Evolutionary conservation across 2,329 filamentous ascomycete species (phyloP).

Genomic region (Aspergillus oerlinghausenensis): DNA sequence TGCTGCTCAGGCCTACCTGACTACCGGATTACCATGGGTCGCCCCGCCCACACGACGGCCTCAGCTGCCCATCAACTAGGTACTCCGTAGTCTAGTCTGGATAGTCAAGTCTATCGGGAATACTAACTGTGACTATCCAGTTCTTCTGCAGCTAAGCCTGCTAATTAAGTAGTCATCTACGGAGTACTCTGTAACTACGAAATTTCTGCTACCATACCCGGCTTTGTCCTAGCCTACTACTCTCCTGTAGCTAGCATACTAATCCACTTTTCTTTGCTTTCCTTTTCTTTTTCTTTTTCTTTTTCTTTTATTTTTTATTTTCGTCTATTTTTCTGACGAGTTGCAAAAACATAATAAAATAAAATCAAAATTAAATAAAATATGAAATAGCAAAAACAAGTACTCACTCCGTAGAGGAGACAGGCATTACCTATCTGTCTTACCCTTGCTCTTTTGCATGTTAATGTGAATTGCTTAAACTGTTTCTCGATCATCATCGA

Average conservation of each 20-base stretch:
- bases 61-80: background rate
- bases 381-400: slow-evolving; percentile 3
- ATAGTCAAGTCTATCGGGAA: background rate
- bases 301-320: slow-evolving; percentile 1
- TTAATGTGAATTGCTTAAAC: background rate
- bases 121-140: background rate
- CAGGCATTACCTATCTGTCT: too few relatives aligned
- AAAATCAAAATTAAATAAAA: background rate
- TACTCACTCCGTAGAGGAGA: background rate
- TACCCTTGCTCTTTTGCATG: background rate
- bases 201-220: slow-evolving; percentile 6
- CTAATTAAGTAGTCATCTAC: background rate
- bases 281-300: slow-evolving; percentile 6
- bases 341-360: slow-evolving; percentile 1
- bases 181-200: slow-evolving; percentile 6
- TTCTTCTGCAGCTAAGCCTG: slow-evolving; percentile 1
- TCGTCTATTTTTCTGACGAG: background rate
- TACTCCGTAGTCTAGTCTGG: background rate
- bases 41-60: background rate
- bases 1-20: slow-evolving; percentile 13
- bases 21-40: background rate
- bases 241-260: background rate
- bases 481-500: background rate
- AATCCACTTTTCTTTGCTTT: background rate
- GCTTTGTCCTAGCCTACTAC: slow-evolving; percentile 7